Conservation (phyloP, 805 yeast species). For the Ogataea ramenticola region DNA sequence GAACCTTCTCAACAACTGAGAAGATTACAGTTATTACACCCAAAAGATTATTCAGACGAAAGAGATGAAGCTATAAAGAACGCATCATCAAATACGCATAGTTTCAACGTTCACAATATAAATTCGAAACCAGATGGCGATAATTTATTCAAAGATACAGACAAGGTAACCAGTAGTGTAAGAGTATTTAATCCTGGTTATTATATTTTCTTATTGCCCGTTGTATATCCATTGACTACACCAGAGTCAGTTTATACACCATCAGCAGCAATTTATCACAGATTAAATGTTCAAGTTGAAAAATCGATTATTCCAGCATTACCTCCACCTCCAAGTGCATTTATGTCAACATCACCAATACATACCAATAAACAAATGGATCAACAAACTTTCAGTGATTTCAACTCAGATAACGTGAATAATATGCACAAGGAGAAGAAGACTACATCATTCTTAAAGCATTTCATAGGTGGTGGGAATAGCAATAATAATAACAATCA, state of each 20-base stretch:
- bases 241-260: slow-evolving; percentile 55
- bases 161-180: slow-evolving; percentile 3
- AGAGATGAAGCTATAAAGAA: slow-evolving; percentile 9
- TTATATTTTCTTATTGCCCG: slow-evolving; percentile 61
- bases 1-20: slow-evolving; percentile 20
- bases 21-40: slow-evolving; percentile 15
- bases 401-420: not conserved
- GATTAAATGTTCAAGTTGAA: slow-evolving; percentile 32
- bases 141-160: slow-evolving; percentile 11
- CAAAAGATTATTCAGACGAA: slow-evolving; percentile 18
- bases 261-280: slow-evolving; percentile 41
- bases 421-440: not conserved
- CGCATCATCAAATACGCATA: not conserved
- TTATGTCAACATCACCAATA: slow-evolving; percentile 29
- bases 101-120: not conserved
- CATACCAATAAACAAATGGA: slow-evolving; percentile 7
- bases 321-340: slow-evolving; percentile 23
- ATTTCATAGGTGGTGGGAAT: not conserved
- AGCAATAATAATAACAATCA: not conserved
- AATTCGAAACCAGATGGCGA: slow-evolving; percentile 5
- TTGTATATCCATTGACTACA: slow-evolving; percentile 50
- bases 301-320: slow-evolving; percentile 22
- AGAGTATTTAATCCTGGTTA: slow-evolving; percentile 50
- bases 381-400: not conserved
- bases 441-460: not conserved